Conservation (phyloP, 345 rosid genomes). For the Gossypium turneri region DNA sequence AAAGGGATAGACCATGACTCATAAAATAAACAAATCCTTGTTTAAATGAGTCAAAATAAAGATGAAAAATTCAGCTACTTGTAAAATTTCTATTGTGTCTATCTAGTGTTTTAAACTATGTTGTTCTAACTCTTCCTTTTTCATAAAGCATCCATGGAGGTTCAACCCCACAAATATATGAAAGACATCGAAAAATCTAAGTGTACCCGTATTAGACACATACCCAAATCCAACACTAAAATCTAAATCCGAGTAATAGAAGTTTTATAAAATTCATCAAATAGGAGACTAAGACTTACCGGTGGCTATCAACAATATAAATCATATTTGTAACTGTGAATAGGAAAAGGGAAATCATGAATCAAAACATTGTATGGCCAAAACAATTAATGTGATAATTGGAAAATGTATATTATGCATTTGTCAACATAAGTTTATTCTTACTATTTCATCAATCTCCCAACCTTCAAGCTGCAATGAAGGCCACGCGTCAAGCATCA, state of each 20-base stretch:
- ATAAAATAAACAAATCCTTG: not conserved
- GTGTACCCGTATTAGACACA: not conserved
- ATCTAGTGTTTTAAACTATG: not conserved
- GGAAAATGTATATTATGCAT: not conserved
- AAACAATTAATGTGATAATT: not conserved
- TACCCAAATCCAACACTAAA: not conserved
- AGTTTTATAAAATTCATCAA: not conserved
- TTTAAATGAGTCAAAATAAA: not conserved
- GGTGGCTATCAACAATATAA: not conserved
- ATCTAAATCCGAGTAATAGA: not conserved
- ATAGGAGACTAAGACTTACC: not conserved
- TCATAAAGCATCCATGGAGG: not conserved
- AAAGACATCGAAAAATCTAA: not conserved
- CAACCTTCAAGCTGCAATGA: constrained; percentile 66
- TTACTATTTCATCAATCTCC: constrained; percentile 72
- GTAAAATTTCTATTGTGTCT: not conserved
- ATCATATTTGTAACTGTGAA: not conserved
- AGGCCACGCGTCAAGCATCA: constrained; percentile 83
- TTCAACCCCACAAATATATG: not conserved
- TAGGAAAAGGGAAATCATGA: not conserved
- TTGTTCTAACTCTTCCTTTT: not conserved
- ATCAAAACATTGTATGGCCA: not conserved
- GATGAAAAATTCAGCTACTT: not conserved
- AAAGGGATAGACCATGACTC: not conserved
- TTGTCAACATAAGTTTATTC: constrained; percentile 19